These are phyloP conservation scores for Macaranga tanarius DNA, from an alignment of 441 rosid genomes.

Conservation along the genomic window DNA sequence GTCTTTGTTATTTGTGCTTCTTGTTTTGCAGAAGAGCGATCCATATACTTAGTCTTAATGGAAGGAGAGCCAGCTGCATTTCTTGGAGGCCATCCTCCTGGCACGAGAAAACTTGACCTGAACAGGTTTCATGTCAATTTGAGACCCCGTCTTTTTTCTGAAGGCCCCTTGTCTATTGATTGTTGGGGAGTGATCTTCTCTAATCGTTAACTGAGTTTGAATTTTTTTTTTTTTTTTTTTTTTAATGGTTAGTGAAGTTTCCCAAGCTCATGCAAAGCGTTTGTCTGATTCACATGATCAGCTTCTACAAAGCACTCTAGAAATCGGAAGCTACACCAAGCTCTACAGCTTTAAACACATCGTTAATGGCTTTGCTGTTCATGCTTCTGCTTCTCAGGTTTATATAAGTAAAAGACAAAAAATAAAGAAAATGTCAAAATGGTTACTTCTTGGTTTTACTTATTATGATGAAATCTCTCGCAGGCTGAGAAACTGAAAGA, in stretches of 20 bases:
- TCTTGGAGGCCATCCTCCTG: conserved; percentile 17
- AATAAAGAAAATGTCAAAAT: not conserved
- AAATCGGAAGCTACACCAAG: conserved; percentile 65
- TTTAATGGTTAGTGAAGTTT: conserved; percentile 37
- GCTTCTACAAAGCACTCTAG: conserved; percentile 53
- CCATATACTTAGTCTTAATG: conserved; percentile 50
- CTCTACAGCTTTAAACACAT: conserved; percentile 84
- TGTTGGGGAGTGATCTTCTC: no score
- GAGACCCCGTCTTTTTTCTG: no score
- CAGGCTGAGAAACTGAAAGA: conserved; percentile 66
- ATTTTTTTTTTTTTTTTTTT: not conserved
- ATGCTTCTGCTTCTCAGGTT: conserved; percentile 42
- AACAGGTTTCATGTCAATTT: conserved; percentile 32
- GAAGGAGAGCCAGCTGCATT: conserved; percentile 62
- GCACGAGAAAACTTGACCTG: conserved; percentile 11
- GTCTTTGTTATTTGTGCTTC: conserved; percentile 9
- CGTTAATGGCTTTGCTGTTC: conserved; percentile 62
- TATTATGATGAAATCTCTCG: conserved; percentile 1
- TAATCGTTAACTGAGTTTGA: not conserved
- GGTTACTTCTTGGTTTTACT: not conserved
- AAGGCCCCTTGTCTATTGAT: no score
- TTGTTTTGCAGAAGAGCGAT: conserved; percentile 42
- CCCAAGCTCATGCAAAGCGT: conserved; percentile 44
- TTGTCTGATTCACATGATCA: conserved; percentile 60
- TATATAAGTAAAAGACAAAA: not conserved